Evolutionary conservation across 768 basidiomycete species (phyloP), one percentile per base, ranked within the genome.

Genomic region (Auricularia cornea): DNA sequence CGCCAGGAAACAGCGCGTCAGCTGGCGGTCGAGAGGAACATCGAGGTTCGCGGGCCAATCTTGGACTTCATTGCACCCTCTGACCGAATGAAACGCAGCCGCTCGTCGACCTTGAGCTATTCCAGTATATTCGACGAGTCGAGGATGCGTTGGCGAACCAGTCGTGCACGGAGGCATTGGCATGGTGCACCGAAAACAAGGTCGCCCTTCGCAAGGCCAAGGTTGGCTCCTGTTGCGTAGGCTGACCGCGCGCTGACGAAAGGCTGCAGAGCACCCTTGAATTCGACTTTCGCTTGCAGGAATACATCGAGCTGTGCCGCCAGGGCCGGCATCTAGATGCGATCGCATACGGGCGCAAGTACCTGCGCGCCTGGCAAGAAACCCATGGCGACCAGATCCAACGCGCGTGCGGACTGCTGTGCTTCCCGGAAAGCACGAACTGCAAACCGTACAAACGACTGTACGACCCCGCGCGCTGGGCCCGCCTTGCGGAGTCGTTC

Each of bases 161-260:
- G 65, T 90, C 88, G 66, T 95, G 94, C 67, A 81, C 88, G 5
- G 94, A 97, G 74, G 96, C 96, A 16, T 79, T 99, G 56, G 81
- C 85, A 23, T 99, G 96, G 96, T 98, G 94, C 69, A 94, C 86
- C 66, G 97, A 99, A 80, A 98, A 99, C 75, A 89, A 95, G 72
- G 84, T 86, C 32, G 90, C 92, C 14, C 81, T 99, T 65, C 86
- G 92, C 60, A 98, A 98, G 79, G 85, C 87, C 71, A 95, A 92
- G 83, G 95, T 88, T 59, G 32, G 48, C 31, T 65, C 28, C n/a
- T n/a, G 40, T 11, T 29, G 33, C 44, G 20, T 28, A 26, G 59
- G n/a, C n/a, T n/a, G n/a, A n/a, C n/a, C n/a, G n/a, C n/a, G n/a
- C n/a, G n/a, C n/a, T n/a, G n/a, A n/a, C n/a, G n/a, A n/a, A n/a